Conservation (phyloP, 148 eudicot species). For the Pharnaceum exiguum region DNA sequence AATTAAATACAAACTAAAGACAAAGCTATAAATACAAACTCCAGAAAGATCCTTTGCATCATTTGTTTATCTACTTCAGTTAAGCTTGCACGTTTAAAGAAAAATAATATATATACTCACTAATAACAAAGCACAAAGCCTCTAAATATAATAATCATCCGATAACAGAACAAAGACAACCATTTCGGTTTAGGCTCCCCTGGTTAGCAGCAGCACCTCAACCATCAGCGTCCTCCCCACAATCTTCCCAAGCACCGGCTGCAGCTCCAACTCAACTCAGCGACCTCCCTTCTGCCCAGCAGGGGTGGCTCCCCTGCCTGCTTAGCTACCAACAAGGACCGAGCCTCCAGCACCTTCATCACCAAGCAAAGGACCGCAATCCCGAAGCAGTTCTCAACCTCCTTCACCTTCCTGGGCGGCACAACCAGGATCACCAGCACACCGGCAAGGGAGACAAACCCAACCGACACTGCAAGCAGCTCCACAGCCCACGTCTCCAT, state of each 20-base stretch:
- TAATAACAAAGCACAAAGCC: no score
- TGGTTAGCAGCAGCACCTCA: slow-evolving; percentile 33
- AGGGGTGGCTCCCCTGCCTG: slow-evolving; percentile 30
- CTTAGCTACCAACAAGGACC: slow-evolving; percentile 18
- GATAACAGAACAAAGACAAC: slow-evolving; percentile 43
- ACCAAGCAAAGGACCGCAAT: no score
- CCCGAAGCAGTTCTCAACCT: slow-evolving; percentile 5
- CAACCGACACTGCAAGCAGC: slow-evolving; percentile 8
- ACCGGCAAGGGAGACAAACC: no score
- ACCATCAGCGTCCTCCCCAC: slow-evolving; percentile 12
- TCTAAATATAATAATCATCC: neutral
- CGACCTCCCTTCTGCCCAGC: slow-evolving; percentile 34
- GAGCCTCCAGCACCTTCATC: slow-evolving; percentile 19
- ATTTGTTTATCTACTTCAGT: neutral
- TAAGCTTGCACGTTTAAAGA: neutral
- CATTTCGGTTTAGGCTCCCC: slow-evolving; percentile 49
- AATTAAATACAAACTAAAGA: no score
- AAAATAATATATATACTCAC: no score
- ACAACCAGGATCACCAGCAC: slow-evolving; percentile 6
- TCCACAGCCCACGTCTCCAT: slow-evolving; percentile 19
- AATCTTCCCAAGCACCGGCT: slow-evolving; percentile 12
- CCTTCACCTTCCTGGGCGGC: neutral
- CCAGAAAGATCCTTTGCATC: neutral
- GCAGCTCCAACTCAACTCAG: slow-evolving; percentile 14
- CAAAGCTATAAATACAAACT: slow-evolving; percentile 19